A percentile compares a stretch with the other conserved stretches of the same genome.
Conservation (phyloP, 192 early-diverging fungal genomes). For the Coemansia sp. region DNA sequence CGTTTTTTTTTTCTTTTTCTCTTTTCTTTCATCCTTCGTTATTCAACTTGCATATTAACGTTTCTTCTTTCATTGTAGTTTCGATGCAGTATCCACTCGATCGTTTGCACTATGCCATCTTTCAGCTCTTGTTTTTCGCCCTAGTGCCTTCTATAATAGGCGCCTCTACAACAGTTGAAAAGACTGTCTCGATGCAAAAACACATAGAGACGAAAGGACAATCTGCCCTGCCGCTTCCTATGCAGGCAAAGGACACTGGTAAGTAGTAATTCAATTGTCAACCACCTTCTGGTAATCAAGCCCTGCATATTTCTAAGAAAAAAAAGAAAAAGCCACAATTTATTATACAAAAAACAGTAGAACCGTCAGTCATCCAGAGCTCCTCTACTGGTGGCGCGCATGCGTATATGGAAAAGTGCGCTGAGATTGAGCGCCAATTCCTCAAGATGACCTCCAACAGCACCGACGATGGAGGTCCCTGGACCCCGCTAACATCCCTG, state of each 20-base stretch:
- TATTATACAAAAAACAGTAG: not conserved
- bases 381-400: conserved; percentile 3
- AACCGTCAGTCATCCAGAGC: not conserved
- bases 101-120: conserved; percentile 42
- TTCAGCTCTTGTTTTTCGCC: conserved; percentile 38
- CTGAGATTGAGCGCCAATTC: conserved; percentile 29
- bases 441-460: conserved; percentile 16
- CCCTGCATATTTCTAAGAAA: not conserved
- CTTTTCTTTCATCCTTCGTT: not conserved
- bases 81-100: conserved; percentile 40
- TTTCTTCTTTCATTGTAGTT: conserved; percentile 19
- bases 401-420: conserved; percentile 27
- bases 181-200: not conserved
- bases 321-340: too few relatives aligned
- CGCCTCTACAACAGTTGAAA: not conserved
- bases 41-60: not conserved
- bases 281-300: not conserved
- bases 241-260: not conserved
- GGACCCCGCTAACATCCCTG: conserved; percentile 26
- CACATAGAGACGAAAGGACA: not conserved
- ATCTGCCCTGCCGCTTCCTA: not conserved
- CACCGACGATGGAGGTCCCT: conserved; percentile 7
- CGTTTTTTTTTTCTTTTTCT: not conserved
- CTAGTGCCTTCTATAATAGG: conserved; percentile 11
- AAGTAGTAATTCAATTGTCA: not conserved